phyloP scores from a whole-genome alignment of 108 stramenopile species.

The Cyclotella cryptica region DNA sequence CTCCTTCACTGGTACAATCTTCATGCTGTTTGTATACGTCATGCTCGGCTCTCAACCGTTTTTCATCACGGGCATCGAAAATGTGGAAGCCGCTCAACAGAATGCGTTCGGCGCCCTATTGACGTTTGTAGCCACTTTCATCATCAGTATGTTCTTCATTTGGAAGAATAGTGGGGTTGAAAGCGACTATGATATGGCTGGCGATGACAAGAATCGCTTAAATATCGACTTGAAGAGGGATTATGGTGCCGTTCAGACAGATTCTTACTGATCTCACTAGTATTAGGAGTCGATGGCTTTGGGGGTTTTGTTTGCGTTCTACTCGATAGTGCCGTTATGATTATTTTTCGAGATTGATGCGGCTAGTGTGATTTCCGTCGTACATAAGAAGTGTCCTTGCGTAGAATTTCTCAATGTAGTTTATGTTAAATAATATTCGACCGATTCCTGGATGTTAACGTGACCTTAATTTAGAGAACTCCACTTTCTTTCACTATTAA shows the following conservation, averaged over 20 bases:
- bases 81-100: slow-evolving; percentile 27
- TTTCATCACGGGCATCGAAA: slow-evolving; percentile 48
- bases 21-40: slow-evolving; percentile 52
- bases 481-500: no score
- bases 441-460: no score
- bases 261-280: slow-evolving; percentile 31
- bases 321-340: background rate
- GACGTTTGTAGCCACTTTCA: slow-evolving; percentile 41
- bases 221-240: slow-evolving; percentile 45
- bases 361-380: background rate
- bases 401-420: no score
- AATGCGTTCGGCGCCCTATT: slow-evolving; percentile 52
- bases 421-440: no score
- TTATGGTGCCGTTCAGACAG: slow-evolving; percentile 40
- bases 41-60: slow-evolving; percentile 53
- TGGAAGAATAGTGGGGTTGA: slow-evolving; percentile 12
- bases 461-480: no score
- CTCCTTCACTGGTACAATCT: slow-evolving; percentile 48
- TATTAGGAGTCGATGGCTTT: background rate
- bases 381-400: no score
- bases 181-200: slow-evolving; percentile 6
- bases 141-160: slow-evolving; percentile 16
- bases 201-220: slow-evolving; percentile 29
- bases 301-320: background rate
- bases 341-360: background rate